These are phyloP conservation scores for Picea engelmannii DNA, from an alignment of 83 land plant species.

Conservation along the genomic window DNA sequence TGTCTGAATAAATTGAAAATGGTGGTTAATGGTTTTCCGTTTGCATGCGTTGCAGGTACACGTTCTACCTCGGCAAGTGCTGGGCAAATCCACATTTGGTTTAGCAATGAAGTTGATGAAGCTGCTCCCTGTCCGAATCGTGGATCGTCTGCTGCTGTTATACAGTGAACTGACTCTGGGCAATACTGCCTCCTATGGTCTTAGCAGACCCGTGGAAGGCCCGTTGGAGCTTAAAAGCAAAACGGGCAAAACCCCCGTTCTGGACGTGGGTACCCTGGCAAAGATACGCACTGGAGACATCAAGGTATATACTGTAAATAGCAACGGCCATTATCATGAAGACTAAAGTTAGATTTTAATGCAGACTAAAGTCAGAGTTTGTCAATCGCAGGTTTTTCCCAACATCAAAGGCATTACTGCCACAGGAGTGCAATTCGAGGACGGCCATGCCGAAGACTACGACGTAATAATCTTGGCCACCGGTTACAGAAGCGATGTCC, in stretches of 20 bases:
- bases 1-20: no score
- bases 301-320: slow-evolving; percentile 20
- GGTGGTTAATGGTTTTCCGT: no score
- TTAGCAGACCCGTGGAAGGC: slow-evolving; percentile 50
- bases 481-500: slow-evolving; percentile 52
- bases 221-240: slow-evolving; percentile 59
- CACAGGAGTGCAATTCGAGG: slow-evolving; percentile 27
- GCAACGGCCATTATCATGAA: no score
- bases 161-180: slow-evolving; percentile 37
- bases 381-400: slow-evolving; percentile 14
- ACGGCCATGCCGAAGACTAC: slow-evolving; percentile 29
- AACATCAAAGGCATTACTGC: slow-evolving; percentile 19
- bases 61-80: slow-evolving; percentile 46
- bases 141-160: slow-evolving; percentile 50
- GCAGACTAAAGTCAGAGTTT: no score
- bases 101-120: slow-evolving; percentile 52
- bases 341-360: no score
- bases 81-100: slow-evolving; percentile 59
- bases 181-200: slow-evolving; percentile 38
- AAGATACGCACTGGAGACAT: slow-evolving; percentile 25
- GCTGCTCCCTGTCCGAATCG: slow-evolving; percentile 54
- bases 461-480: slow-evolving; percentile 66
- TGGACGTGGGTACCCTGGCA: slow-evolving; percentile 65
- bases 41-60: slow-evolving; percentile 44
- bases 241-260: slow-evolving; percentile 66